These are phyloP conservation scores for Arthrobotrys sinensis DNA, from an alignment of 2,329 filamentous ascomycete species.

Conservation along the genomic window DNA sequence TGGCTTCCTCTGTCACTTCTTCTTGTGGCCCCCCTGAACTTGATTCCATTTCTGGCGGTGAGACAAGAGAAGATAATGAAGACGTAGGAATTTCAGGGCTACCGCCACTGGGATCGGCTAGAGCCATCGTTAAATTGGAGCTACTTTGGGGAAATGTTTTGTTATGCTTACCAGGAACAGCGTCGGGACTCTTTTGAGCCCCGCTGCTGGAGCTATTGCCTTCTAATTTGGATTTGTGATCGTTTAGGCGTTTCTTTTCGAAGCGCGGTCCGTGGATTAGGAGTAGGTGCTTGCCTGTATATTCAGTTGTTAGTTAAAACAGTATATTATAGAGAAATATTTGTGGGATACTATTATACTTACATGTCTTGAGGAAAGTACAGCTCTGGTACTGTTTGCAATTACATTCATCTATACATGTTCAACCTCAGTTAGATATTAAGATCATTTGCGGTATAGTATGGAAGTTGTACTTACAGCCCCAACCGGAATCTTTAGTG, in stretches of 20 bases:
- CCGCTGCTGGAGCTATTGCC: not conserved
- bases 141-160: too few species aligned
- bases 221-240: not conserved
- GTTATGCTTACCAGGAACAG: not conserved
- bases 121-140: too few species aligned
- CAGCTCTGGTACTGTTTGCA: conserved; percentile 33
- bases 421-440: not conserved
- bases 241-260: conserved; percentile 35
- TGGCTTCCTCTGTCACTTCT: not conserved
- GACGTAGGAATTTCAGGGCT: too few species aligned
- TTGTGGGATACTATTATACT: not conserved
- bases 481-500: not conserved
- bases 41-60: not conserved
- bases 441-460: too few species aligned
- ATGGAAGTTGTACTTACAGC: conserved; percentile 12
- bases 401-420: conserved; percentile 30
- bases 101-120: too few species aligned
- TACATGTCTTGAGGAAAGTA: conserved; percentile 42
- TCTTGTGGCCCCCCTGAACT: not conserved
- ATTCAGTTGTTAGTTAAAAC: not conserved
- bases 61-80: too few species aligned
- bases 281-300: conserved; percentile 49
- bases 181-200: not conserved
- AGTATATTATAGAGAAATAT: conserved; percentile 1
- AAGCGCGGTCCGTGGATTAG: conserved; percentile 44